phyloP scores from a whole-genome alignment of 306 rosid species.

The Pyrus communis region DNA sequence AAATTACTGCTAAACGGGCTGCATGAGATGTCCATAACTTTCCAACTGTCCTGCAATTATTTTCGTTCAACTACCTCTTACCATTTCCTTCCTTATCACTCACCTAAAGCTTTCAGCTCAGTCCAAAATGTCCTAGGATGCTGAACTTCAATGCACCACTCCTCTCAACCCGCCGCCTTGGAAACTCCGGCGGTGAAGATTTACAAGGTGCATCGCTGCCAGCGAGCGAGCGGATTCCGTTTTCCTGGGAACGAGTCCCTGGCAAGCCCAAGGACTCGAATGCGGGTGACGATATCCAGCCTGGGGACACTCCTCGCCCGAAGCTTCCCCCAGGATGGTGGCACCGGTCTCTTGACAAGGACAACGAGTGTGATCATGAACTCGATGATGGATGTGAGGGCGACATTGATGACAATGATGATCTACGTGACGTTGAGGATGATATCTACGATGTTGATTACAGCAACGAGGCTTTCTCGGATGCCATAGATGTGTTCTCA shows the following conservation, averaged over 20 bases:
- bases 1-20: constrained; percentile 21
- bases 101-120: constrained; percentile 9
- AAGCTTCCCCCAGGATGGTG: constrained; percentile 51
- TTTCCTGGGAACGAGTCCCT: constrained; percentile 76
- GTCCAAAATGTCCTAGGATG: constrained; percentile 38
- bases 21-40: constrained; percentile 40
- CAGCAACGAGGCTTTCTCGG: constrained; percentile 28
- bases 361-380: not conserved
- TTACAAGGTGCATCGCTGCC: constrained; percentile 1
- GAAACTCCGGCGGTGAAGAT: constrained; percentile 1
- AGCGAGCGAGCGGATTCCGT: constrained; percentile 53
- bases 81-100: not conserved
- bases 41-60: constrained; percentile 41
- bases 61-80: constrained; percentile 27
- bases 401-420: constrained; percentile 11
- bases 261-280: constrained; percentile 57
- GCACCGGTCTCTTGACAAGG: constrained; percentile 19
- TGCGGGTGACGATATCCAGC: not conserved
- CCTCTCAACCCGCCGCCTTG: constrained; percentile 52
- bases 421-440: not conserved
- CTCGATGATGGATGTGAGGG: constrained; percentile 13
- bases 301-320: constrained; percentile 37
- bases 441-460: not conserved
- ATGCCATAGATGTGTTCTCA: constrained; percentile 58
- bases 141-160: constrained; percentile 66